Conservation (phyloP, 441 rosid species). For the Populus tomentosa region DNA sequence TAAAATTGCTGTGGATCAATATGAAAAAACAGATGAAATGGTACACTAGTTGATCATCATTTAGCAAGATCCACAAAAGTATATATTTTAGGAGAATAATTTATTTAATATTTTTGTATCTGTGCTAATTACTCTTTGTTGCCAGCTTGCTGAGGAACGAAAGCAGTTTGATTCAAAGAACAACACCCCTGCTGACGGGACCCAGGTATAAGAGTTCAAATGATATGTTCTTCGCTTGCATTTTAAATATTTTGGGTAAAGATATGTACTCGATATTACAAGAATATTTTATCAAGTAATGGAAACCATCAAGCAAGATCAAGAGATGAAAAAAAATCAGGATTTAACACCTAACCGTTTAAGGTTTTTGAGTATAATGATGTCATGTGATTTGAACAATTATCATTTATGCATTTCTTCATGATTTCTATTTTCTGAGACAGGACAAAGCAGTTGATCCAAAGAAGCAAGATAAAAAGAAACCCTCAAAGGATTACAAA, state of each 20-base stretch:
- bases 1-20: neutral
- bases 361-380: neutral
- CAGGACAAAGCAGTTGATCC: neutral
- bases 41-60: neutral
- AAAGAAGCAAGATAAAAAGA: neutral
- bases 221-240: neutral
- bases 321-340: too few species aligned
- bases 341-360: too few species aligned
- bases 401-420: neutral
- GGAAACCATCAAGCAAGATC: too few species aligned
- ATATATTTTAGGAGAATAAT: neutral
- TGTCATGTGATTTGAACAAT: neutral
- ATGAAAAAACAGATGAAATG: neutral
- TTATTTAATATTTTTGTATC: neutral
- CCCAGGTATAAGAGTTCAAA: neutral
- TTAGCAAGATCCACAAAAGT: neutral
- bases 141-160: neutral
- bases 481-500: neutral
- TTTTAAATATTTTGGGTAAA: too few species aligned
- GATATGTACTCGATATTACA: neutral
- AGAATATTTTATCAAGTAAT: too few species aligned
- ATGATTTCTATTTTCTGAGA: neutral
- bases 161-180: neutral
- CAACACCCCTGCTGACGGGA: neutral
- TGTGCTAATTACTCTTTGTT: neutral